These are phyloP conservation scores for Lepidium africanum DNA, from an alignment of 345 rosid genomes.

Conservation along the genomic window DNA sequence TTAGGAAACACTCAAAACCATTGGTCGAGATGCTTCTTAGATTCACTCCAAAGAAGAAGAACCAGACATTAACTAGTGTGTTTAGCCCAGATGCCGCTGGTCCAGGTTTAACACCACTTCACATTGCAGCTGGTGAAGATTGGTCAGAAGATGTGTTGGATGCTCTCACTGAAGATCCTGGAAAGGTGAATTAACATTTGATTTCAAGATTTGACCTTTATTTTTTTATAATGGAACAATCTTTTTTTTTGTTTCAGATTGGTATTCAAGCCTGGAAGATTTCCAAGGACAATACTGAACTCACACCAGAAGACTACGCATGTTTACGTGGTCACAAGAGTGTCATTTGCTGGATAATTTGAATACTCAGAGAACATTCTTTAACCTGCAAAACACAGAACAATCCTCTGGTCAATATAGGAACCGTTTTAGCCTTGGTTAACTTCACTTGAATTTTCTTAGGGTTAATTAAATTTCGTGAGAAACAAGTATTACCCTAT, in stretches of 20 bases:
- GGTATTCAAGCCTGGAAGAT: neutral
- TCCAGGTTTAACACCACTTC: constrained; percentile 95
- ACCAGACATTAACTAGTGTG: constrained; percentile 18
- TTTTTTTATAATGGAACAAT: neutral
- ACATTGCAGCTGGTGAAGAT: constrained; percentile 98
- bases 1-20: constrained; percentile 71
- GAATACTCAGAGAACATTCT: neutral
- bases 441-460: too few relatives aligned
- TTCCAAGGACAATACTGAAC: neutral
- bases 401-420: too few relatives aligned
- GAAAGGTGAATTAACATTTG: constrained; percentile 47
- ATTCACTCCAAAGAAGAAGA: constrained; percentile 38
- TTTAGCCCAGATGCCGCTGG: constrained; percentile 79
- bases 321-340: constrained; percentile 1
- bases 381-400: too few relatives aligned
- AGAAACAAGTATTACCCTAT: neutral
- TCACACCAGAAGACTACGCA: constrained; percentile 5
- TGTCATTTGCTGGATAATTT: too few relatives aligned
- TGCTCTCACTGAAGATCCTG: constrained; percentile 78
- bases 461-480: too few relatives aligned
- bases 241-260: neutral
- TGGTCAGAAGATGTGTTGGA: constrained; percentile 83
- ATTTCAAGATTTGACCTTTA: neutral
- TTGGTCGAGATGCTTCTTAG: constrained; percentile 73
- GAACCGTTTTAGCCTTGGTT: too few relatives aligned